Percentiles rank a stretch among this genome's conserved stretches.
phyloP scores from a whole-genome alignment of 2,329 filamentous ascomycete species.

The Onygena corvina region DNA sequence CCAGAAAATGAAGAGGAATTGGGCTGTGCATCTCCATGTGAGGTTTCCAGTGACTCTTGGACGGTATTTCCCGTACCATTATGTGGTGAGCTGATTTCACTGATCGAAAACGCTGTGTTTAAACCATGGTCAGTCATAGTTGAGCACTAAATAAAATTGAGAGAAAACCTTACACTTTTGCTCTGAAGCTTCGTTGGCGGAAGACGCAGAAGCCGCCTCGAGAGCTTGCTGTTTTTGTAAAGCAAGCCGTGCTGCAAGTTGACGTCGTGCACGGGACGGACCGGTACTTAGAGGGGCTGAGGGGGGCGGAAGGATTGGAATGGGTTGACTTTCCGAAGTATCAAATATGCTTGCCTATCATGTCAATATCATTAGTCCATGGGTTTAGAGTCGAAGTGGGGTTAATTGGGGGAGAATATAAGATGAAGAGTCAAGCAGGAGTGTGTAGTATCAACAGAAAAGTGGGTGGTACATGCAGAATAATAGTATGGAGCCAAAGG shows the following conservation, averaged over 20 bases:
- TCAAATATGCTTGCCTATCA: conserved; percentile 7
- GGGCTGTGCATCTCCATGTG: background rate
- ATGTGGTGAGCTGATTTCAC: background rate
- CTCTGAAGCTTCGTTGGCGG: conserved; percentile 19
- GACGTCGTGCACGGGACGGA: conserved; percentile 72
- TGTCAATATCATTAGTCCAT: background rate
- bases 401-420: background rate
- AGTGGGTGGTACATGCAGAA: background rate
- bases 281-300: conserved; percentile 72
- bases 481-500: background rate
- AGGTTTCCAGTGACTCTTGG: conserved; percentile 17
- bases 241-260: conserved; percentile 77
- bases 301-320: conserved; percentile 41
- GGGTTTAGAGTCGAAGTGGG: background rate
- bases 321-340: conserved; percentile 28
- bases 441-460: background rate
- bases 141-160: background rate
- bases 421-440: background rate
- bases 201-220: conserved; percentile 22
- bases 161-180: background rate
- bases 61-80: background rate
- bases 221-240: conserved; percentile 56
- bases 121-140: background rate
- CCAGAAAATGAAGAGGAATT: conserved; percentile 27
- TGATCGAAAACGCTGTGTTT: background rate